Conservation (phyloP, 495 filamentous ascomycete genomes). For the Clohesyomyces aquaticus region DNA sequence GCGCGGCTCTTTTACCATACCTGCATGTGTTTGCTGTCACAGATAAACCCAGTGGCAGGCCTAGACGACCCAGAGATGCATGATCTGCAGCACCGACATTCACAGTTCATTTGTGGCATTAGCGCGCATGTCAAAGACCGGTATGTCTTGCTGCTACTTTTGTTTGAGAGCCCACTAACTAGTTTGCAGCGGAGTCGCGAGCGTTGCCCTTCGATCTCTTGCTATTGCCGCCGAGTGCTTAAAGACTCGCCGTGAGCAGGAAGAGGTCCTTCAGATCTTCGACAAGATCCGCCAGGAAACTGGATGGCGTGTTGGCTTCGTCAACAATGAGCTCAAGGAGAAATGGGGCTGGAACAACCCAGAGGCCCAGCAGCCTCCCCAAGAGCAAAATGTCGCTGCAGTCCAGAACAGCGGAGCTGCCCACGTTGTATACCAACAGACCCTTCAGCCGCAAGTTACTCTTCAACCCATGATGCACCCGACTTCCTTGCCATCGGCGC, state of each 20-base stretch:
- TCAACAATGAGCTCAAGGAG: slow-evolving; percentile 69
- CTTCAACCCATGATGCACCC: slow-evolving; percentile 19
- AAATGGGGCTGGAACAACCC: slow-evolving; percentile 75
- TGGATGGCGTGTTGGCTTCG: slow-evolving; percentile 72
- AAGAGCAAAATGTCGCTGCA: neutral
- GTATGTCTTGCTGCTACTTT: slow-evolving; percentile 42
- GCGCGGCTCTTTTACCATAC: slow-evolving; percentile 92
- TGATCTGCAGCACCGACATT: slow-evolving; percentile 68
- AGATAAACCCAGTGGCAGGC: slow-evolving; percentile 67
- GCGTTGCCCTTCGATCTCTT: slow-evolving; percentile 76
- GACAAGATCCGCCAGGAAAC: slow-evolving; percentile 74
- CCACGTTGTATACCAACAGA: slow-evolving; percentile 14
- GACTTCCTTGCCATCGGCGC: slow-evolving; percentile 15
- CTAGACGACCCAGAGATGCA: slow-evolving; percentile 68
- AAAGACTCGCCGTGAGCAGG: slow-evolving; percentile 69
- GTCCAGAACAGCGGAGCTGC: neutral
- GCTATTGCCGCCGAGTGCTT: slow-evolving; percentile 79
- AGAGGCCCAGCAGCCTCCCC: slow-evolving; percentile 16
- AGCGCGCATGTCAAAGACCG: slow-evolving; percentile 80
- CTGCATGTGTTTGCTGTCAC: slow-evolving; percentile 75
- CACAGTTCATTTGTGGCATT: slow-evolving; percentile 84
- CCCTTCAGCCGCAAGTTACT: slow-evolving; percentile 9
- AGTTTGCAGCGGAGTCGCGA: slow-evolving; percentile 66
- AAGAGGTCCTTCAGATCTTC: slow-evolving; percentile 80
- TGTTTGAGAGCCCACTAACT: slow-evolving; percentile 20